A percentile compares a stretch with the other conserved stretches of the same genome.
Evolutionary conservation across 768 basidiomycete genomes (phyloP).

Genomic region (Tulasnella sp.): DNA sequence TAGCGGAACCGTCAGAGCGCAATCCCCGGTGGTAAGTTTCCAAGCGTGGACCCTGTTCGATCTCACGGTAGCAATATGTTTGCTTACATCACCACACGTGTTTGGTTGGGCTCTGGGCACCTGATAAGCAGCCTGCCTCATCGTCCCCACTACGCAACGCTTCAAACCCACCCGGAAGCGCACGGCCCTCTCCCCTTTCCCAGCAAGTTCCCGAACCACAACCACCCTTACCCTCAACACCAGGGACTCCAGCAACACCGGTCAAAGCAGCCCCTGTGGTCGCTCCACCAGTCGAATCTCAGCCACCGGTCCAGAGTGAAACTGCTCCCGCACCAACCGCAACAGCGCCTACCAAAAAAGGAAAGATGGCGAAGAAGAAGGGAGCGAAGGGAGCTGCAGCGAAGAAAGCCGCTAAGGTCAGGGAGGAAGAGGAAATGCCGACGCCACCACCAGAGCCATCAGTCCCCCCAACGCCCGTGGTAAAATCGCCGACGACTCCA

Average conservation of each 20-base stretch:
- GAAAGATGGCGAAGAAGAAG: slow-evolving; percentile 13
- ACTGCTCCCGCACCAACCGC: not conserved
- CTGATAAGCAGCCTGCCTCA: slow-evolving; percentile 11
- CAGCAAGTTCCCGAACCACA: not conserved
- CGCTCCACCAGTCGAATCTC: slow-evolving; percentile 4
- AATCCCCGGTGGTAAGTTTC: slow-evolving; percentile 2
- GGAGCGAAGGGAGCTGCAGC: not conserved
- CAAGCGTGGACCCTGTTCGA: not conserved
- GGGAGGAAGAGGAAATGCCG: slow-evolving; percentile 9
- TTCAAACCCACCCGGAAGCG: not conserved
- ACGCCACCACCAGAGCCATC: not conserved
- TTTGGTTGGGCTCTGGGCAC: slow-evolving; percentile 9
- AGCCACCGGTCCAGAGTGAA: slow-evolving; percentile 1
- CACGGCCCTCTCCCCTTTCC: slow-evolving; percentile 3
- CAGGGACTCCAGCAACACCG: not conserved
- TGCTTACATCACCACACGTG: slow-evolving; percentile 6
- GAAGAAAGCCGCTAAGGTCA: not conserved
- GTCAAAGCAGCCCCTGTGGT: not conserved
- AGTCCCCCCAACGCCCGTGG: not conserved
- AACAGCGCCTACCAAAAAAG: slow-evolving; percentile 6
- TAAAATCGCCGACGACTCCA: not conserved
- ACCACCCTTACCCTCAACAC: slow-evolving; percentile 5
- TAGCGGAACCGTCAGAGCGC: not conserved
- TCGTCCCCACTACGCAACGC: slow-evolving; percentile 8
- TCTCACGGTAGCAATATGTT: slow-evolving; percentile 7